Base-by-base conservation (phyloP, 1,139 yeast species). In the Eremothecium gossypii region DNA sequence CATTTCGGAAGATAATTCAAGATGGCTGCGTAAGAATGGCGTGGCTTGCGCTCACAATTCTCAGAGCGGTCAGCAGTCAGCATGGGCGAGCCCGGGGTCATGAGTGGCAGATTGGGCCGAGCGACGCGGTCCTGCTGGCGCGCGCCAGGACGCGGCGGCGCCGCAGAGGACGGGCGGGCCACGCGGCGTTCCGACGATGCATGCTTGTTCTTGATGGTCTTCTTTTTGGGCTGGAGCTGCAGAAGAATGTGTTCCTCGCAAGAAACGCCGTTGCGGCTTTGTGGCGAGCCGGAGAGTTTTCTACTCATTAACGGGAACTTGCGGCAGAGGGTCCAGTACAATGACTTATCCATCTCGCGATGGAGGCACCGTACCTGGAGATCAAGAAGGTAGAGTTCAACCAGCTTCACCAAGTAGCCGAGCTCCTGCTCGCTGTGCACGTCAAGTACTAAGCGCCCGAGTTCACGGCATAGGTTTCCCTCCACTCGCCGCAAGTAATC, bases 381-480 rank as follows among this genome's bases (percentile, higher is more conserved):
- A 30, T 40, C 38, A 28, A 53, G 46, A n/a, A 54, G 41, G 33
- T 48, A 47, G 13, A 48, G 46, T n/a, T 47, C 48, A n/a, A 52
- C 47, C 33, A 53, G 40, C 32, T 45, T 44, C 20, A 41, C 44
- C 30, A 53, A 44, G 35, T 45, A 44, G 29, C 45, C 46, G 7
- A 44, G 38, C 17, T 45, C 48, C 7, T 30, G 23, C 17, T 34
- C 37, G 29, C 37, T 34, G 29, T 23, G 29, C 27, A 34, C 37
- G 6, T 34, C 37, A 5, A 34, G 37, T 4, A 34, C 37, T 5
- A 34, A 14, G 11, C 27, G 20, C 4, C 37, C 37, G 10, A 34
- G 20, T 34, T 34, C 29, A 12, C 29, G 12, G 10, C n/a, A 9
- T 6, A 34, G 20, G n/a, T n/a, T 20, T 9, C 6, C 10, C 13